Percentiles rank a stretch among this genome's conserved stretches.
These are phyloP conservation scores for Neoascochyta sp. DNA, from an alignment of 2,329 filamentous ascomycete species.

Conservation along the genomic window DNA sequence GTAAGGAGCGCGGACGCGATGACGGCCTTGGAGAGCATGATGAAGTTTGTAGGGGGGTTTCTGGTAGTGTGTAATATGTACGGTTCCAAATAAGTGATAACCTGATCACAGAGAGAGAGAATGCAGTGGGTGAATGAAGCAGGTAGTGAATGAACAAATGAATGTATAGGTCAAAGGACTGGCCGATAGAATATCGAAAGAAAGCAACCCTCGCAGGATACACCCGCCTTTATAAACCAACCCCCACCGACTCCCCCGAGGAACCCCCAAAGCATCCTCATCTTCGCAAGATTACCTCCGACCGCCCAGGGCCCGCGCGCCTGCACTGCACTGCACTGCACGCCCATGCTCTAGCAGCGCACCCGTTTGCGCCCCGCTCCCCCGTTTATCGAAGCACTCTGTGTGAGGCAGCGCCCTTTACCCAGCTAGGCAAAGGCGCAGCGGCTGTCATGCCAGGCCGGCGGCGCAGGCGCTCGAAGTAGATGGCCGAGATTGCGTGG, in stretches of 20 bases:
- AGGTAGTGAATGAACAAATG: conserved; percentile 18
- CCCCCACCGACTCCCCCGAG: no score
- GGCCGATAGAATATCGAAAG: conserved; percentile 22
- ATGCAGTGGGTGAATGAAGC: conserved; percentile 13
- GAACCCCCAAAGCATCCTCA: no score
- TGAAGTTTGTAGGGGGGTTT: conserved; percentile 9
- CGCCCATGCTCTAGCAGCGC: no score
- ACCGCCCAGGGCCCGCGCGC: no score
- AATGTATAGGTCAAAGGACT: conserved; percentile 16
- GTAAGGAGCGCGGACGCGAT: conserved; percentile 23
- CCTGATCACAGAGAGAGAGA: conserved; percentile 25
- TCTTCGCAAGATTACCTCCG: no score
- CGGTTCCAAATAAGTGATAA: conserved; percentile 14
- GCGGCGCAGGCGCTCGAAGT: conserved; percentile 7
- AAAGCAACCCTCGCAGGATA: no score
- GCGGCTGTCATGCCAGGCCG: conserved; percentile 13
- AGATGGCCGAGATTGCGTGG: conserved; percentile 19
- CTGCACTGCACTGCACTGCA: no score
- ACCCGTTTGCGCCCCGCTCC: conserved; percentile 13
- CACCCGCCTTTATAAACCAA: no score
- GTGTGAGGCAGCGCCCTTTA: conserved; percentile 11
- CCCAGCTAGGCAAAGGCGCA: conserved; percentile 6
- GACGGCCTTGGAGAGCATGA: conserved; percentile 32
- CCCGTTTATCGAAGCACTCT: conserved; percentile 11
- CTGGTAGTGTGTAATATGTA: conserved; percentile 7